Evolutionary conservation across 1,284 basidiomycete species (phyloP).

Genomic region (Boletus semigastroideus): DNA sequence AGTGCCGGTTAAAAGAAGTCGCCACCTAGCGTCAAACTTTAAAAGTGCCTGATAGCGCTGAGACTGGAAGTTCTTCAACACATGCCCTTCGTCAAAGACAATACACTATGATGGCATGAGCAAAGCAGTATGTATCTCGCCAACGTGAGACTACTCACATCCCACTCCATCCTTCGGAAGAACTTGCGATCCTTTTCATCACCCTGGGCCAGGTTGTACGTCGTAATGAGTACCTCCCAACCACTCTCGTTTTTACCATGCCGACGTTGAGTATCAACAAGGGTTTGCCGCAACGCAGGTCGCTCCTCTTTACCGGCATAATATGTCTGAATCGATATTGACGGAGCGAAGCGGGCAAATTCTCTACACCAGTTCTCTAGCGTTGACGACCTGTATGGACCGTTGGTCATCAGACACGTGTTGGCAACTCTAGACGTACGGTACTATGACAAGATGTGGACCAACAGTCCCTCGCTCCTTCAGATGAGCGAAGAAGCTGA

Average conservation of each 20-base stretch:
- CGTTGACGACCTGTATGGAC: conserved; percentile 76
- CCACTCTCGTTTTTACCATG: conserved; percentile 50
- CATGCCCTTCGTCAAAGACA: conserved; percentile 94
- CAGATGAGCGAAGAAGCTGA: conserved; percentile 91
- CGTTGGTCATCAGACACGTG: conserved; percentile 14
- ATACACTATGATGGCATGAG: conserved; percentile 57
- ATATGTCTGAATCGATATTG: conserved; percentile 87
- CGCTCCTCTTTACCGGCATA: conserved; percentile 93
- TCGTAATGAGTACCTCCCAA: conserved; percentile 95
- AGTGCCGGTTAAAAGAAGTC: conserved; percentile 92
- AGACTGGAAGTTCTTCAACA: conserved; percentile 95
- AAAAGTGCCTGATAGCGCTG: conserved; percentile 92
- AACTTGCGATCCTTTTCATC: conserved; percentile 89
- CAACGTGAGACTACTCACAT: conserved; percentile 52
- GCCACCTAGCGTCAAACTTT: conserved; percentile 85
- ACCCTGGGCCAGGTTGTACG: conserved; percentile 93
- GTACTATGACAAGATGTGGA: conserved; percentile 93
- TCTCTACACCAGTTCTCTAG: conserved; percentile 99
- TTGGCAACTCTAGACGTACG: conserved; percentile 65
- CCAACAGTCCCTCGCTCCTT: conserved; percentile 78
- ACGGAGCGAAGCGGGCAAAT: conserved; percentile 88
- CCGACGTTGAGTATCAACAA: conserved; percentile 55
- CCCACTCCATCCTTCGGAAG: conserved; percentile 89
- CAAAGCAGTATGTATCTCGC: background rate
- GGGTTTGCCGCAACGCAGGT: conserved; percentile 69